Percentiles rank a stretch among this genome's conserved stretches.
Evolutionary conservation across 1,284 basidiomycete genomes (phyloP).

Genomic region (Fistulinella cinereoalba): DNA sequence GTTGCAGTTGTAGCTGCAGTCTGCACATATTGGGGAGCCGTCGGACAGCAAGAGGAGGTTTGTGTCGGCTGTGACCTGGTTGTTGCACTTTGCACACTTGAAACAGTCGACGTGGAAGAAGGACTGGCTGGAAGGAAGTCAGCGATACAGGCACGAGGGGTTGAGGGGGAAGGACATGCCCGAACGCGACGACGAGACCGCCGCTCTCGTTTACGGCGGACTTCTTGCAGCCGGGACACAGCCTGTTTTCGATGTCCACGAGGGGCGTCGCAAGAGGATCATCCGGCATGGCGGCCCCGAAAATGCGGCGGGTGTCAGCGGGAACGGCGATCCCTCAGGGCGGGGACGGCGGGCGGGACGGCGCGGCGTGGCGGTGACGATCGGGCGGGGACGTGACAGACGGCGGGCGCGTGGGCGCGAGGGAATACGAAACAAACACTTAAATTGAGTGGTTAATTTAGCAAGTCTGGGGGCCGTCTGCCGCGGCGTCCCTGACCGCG

Average conservation of each 20-base stretch:
- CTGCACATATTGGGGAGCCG: constrained; percentile 94
- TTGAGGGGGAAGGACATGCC: constrained; percentile 47
- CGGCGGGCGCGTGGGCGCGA: not conserved
- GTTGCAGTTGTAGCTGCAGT: constrained; percentile 96
- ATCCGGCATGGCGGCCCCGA: constrained; percentile 14
- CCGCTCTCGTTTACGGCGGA: constrained; percentile 83
- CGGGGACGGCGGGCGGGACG: not conserved
- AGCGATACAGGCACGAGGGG: constrained; percentile 2
- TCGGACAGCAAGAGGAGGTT: constrained; percentile 95
- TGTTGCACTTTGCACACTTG: constrained; percentile 78
- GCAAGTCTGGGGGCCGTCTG: too few species aligned
- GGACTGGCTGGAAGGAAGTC: constrained; percentile 54
- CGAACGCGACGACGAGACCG: constrained; percentile 88
- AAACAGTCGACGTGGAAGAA: constrained; percentile 84
- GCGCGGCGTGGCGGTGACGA: not conserved
- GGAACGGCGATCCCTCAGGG: too few species aligned
- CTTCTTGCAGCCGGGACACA: constrained; percentile 83
- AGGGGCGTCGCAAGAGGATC: constrained; percentile 4
- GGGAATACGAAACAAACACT: constrained; percentile 1
- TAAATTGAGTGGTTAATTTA: too few species aligned
- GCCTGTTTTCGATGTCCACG: constrained; percentile 51
- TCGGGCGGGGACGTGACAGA: not conserved
- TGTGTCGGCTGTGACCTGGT: constrained; percentile 87
- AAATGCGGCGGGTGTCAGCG: too few species aligned
- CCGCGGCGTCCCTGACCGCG: not conserved